Percentiles rank a stretch among this genome's conserved stretches.
Conservation (phyloP, 306 rosid genomes). For the Trifolium subterraneum region DNA sequence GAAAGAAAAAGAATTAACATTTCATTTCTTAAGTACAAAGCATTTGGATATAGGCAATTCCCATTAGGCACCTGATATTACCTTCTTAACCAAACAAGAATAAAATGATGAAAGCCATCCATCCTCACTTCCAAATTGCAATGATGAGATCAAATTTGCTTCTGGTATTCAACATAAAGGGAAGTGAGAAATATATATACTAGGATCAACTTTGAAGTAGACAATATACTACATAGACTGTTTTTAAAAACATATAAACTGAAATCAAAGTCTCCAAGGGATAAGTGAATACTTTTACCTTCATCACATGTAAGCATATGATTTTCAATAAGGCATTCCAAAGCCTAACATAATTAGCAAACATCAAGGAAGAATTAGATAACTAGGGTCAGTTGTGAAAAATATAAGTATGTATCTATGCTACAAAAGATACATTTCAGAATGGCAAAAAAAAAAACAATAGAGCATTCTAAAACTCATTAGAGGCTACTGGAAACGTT, state of each 20-base stretch:
- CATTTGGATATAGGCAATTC: constrained; percentile 29
- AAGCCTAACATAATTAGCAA: constrained; percentile 66
- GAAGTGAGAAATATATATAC: constrained; percentile 14
- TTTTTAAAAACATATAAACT: constrained; percentile 6
- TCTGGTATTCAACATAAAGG: constrained; percentile 60
- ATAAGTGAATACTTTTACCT: constrained; percentile 56
- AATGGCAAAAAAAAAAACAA: not conserved
- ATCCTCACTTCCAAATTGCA: constrained; percentile 89
- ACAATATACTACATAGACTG: constrained; percentile 11
- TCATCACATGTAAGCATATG: constrained; percentile 96
- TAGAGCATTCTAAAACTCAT: constrained; percentile 5
- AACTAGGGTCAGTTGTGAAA: constrained; percentile 1
- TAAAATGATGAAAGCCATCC: constrained; percentile 95
- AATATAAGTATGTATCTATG: not conserved
- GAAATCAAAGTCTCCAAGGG: constrained; percentile 23
- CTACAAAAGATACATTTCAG: constrained; percentile 6
- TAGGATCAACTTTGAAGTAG: constrained; percentile 32
- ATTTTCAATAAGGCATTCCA: constrained; percentile 94
- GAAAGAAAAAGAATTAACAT: constrained; percentile 39
- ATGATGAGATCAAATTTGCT: constrained; percentile 74
- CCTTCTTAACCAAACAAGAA: constrained; percentile 93
- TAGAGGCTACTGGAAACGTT: constrained; percentile 3
- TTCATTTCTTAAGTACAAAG: constrained; percentile 30
- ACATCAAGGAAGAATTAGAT: constrained; percentile 38
- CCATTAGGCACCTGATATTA: constrained; percentile 41